Evolutionary conservation across 495 filamentous ascomycete species (phyloP), one percentile per base, ranked within the genome.

Genomic region (Penicillium desertorum): DNA sequence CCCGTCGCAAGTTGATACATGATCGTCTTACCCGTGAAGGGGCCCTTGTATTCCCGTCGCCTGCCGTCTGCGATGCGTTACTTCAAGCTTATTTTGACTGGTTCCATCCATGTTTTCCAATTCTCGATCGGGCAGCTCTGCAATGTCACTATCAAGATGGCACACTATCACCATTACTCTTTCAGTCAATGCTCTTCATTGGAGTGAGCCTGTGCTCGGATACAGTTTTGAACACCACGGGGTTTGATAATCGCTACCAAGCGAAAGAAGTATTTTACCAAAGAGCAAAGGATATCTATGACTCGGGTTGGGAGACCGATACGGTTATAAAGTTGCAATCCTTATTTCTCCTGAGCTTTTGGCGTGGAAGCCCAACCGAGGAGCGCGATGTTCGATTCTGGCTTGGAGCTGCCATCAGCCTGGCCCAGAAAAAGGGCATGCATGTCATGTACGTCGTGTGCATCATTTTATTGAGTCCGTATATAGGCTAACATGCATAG

Each of bases 51-150:
- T 78, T 72, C 44, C 74, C 74, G 0, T 65, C 71, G 20, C 57
- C 62, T 1, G 54, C 65, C 0, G 64, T 73, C 0, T 70, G 68
- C 47, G 65, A 72, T 11, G 57, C 60, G 4, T 63, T 76, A 14
- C 51, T 78, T 3, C 56, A 66, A 17, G 74, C 74, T 17, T 79
- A 76, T 48, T 79, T 79, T 51, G 66, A 70, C 30, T 77, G 76
- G 74, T 74, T 79, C 37, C 75, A 79, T 52, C 76, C 76, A 4
- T 75, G 73, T 32, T 79, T 77, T 32, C 76, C 73, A 0, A 68
- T 77, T 30, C 45, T 79, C 5, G 72, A 79, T 49, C 66, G 72
- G 0, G 48, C 51, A 4, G 55, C 58, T 0, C 58, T 75, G 11
- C 63, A 64, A 48, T 58, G 58, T 17, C 58, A 60, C 4, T 73